Percentiles rank a stretch among this genome's conserved stretches.
Conservation (phyloP, 2,329 filamentous ascomycete genomes). For the Balansia obtecta region DNA sequence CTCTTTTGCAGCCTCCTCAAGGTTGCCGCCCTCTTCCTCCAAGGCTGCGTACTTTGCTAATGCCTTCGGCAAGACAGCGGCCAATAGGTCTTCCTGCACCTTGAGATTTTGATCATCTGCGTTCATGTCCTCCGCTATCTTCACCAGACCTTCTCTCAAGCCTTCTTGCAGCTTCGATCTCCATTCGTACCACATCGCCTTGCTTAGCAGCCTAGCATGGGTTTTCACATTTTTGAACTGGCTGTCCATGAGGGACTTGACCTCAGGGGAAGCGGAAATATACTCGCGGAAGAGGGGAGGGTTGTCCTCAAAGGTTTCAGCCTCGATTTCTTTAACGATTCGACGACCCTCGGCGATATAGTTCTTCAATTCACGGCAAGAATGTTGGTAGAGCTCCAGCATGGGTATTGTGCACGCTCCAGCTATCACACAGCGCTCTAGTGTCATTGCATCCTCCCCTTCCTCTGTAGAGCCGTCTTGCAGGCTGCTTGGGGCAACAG, state of each 20-base stretch:
- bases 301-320: conserved; percentile 78
- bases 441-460: conserved; percentile 38
- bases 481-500: conserved; percentile 47
- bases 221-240: conserved; percentile 98
- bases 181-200: conserved; percentile 98
- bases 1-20: conserved; percentile 62
- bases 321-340: conserved; percentile 84
- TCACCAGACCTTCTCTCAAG: conserved; percentile 67
- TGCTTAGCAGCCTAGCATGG: conserved; percentile 77
- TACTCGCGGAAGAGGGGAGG: conserved; percentile 89
- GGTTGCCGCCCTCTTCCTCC: conserved; percentile 47
- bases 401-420: conserved; percentile 86
- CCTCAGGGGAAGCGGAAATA: conserved; percentile 68
- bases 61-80: conserved; percentile 54
- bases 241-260: conserved; percentile 81
- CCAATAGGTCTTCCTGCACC: conserved; percentile 56
- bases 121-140: conserved; percentile 65
- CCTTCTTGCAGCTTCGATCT: conserved; percentile 75
- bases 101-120: conserved; percentile 55
- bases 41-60: conserved; percentile 48
- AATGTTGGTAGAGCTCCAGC: conserved; percentile 90
- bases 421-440: conserved; percentile 75
- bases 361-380: conserved; percentile 88
- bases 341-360: conserved; percentile 89
- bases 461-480: conserved; percentile 28